Conservation (phyloP, 345 rosid species). For the Mercurialis annua region DNA sequence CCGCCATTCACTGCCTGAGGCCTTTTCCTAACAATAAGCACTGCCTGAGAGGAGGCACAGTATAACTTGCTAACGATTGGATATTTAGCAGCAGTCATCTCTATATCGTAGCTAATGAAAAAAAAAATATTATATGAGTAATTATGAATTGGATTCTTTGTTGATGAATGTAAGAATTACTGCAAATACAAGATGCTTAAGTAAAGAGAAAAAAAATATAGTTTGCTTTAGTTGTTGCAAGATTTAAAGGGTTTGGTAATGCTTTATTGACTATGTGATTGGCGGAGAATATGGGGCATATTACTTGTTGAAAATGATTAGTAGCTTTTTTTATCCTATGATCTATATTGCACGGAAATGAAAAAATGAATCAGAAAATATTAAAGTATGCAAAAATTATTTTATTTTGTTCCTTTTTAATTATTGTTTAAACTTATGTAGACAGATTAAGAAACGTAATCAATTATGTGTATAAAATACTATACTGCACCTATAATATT, state of each 20-base stretch:
- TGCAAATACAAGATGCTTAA: neutral
- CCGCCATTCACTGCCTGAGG: slow-evolving; percentile 74
- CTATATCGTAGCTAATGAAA: too few relatives aligned
- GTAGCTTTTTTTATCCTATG: too few relatives aligned
- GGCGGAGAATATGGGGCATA: neutral
- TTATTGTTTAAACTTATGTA: neutral
- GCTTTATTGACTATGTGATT: slow-evolving; percentile 20
- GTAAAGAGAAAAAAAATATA: neutral
- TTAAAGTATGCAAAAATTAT: too few relatives aligned
- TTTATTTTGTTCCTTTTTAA: too few relatives aligned
- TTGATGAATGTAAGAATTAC: neutral
- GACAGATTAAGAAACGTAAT: neutral
- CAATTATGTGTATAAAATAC: too few relatives aligned
- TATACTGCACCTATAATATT: too few relatives aligned
- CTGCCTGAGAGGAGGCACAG: slow-evolving; percentile 51
- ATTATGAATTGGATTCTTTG: neutral
- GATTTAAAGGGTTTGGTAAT: slow-evolving; percentile 28
- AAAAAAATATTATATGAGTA: too few relatives aligned
- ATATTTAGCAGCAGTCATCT: slow-evolving; percentile 17
- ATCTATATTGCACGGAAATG: too few relatives aligned
- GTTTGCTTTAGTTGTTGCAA: neutral
- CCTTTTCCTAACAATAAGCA: slow-evolving; percentile 65
- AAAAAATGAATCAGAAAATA: too few relatives aligned
- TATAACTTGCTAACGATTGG: slow-evolving; percentile 65
- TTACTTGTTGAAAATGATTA: slow-evolving; percentile 26